Evolutionary conservation across 2,329 filamentous ascomycete genomes (phyloP).

Genomic region (Colletotrichum viniferum): DNA sequence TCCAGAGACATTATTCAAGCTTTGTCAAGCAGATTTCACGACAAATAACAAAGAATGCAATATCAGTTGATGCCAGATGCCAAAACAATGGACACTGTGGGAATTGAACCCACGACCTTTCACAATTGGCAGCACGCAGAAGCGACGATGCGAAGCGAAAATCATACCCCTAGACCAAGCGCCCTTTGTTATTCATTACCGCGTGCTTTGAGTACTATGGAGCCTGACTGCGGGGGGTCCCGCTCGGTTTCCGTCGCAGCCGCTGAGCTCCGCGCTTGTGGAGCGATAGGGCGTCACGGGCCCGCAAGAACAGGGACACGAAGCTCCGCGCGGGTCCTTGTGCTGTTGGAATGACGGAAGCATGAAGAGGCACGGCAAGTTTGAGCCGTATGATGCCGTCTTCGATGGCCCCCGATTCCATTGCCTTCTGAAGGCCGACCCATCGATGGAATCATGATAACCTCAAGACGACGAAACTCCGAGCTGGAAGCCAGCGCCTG

Average conservation of each 20-base stretch:
- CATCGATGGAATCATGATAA: not conserved
- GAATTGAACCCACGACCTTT: conserved; percentile 20
- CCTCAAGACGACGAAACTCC: not conserved
- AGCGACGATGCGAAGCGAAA: conserved; percentile 11
- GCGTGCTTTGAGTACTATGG: rapidly evolving
- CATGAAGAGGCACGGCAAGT: not conserved
- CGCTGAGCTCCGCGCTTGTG: not conserved
- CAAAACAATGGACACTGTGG: conserved; percentile 14
- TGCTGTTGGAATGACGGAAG: conserved; percentile 8
- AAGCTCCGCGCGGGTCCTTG: not conserved
- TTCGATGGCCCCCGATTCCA: not conserved
- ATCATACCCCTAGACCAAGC: conserved; percentile 22
- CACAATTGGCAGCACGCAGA: not conserved
- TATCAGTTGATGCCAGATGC: rapidly evolving
- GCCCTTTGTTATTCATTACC: not conserved
- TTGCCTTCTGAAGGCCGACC: not conserved
- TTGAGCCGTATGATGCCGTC: not conserved
- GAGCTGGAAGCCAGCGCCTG: not conserved
- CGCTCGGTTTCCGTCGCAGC: not conserved
- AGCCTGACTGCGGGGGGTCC: rapidly evolving
- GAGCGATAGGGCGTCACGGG: not conserved
- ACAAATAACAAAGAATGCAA: not conserved
- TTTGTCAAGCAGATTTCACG: rapidly evolving
- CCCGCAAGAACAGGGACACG: not conserved
- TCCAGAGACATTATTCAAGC: rapidly evolving